Conservation (phyloP, 495 filamentous ascomycete species). For the Hypomontagnella monticulosa region DNA sequence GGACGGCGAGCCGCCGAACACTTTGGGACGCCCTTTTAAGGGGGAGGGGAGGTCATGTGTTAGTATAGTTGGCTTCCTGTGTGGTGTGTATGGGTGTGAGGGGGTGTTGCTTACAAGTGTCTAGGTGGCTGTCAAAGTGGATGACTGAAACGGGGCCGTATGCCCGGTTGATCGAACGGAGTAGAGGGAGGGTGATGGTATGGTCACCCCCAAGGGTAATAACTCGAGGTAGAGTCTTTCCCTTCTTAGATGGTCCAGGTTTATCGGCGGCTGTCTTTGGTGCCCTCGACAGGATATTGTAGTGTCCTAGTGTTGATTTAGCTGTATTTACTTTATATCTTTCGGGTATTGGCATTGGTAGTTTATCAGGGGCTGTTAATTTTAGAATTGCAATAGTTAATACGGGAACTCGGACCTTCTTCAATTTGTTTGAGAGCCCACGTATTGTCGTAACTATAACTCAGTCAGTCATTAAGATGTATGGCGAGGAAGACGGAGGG, state of each 20-base stretch:
- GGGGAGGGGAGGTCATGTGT: conserved; percentile 24
- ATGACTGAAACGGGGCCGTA: conserved; percentile 84
- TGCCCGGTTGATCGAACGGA: conserved; percentile 78
- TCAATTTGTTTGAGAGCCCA: conserved; percentile 84
- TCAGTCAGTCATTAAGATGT: background rate
- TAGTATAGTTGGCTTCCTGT: conserved; percentile 29
- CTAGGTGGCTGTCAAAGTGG: conserved; percentile 85
- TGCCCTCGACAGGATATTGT: conserved; percentile 58
- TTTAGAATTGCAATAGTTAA: too few species aligned
- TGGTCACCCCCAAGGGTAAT: conserved; percentile 88
- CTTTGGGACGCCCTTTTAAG: conserved; percentile 70
- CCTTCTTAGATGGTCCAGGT: conserved; percentile 59
- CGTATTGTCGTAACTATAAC: conserved; percentile 71
- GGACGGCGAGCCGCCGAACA: conserved; percentile 66
- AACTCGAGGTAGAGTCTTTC: conserved; percentile 66
- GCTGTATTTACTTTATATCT: too few species aligned
- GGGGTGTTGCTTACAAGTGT: conserved; percentile 78
- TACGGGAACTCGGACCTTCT: too few species aligned
- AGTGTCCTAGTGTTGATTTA: too few species aligned
- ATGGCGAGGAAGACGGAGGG: background rate
- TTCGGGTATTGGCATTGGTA: too few species aligned
- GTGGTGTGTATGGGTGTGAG: conserved; percentile 66
- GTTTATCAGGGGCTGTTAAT: too few species aligned
- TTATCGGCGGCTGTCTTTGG: conserved; percentile 60
- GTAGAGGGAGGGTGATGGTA: conserved; percentile 79